Evolutionary conservation across 192 early-diverging fungal species (phyloP).

Genomic region (Irineochytrium annulatum): DNA sequence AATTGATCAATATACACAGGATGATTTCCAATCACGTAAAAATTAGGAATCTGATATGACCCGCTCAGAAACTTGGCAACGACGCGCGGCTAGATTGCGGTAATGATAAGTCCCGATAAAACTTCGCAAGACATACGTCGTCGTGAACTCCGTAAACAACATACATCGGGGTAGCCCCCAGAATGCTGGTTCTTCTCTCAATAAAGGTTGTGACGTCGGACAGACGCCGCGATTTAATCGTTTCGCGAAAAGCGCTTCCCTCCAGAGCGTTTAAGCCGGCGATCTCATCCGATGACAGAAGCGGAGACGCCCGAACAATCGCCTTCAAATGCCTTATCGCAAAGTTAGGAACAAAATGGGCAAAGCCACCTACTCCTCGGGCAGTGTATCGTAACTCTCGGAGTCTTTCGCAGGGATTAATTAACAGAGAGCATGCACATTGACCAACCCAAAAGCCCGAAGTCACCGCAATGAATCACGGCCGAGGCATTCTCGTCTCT

Average conservation of each 20-base stretch:
- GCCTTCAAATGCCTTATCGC: background rate
- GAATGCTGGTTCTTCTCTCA: background rate
- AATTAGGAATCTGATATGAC: background rate
- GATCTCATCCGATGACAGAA: background rate
- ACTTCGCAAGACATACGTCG: background rate
- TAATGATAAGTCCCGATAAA: too few species aligned
- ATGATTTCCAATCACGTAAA: background rate
- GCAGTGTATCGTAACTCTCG: background rate
- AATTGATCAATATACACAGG: background rate
- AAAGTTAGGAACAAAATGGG: background rate
- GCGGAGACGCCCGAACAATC: background rate
- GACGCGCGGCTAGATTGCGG: background rate
- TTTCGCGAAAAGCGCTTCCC: background rate
- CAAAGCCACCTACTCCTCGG: background rate
- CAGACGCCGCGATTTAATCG: background rate
- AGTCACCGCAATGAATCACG: constrained; percentile 12
- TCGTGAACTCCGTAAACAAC: background rate
- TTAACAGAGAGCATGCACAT: background rate
- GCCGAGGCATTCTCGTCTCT: background rate
- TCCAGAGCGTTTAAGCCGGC: background rate
- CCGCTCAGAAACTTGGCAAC: background rate
- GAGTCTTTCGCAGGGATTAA: background rate
- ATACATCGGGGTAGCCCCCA: background rate
- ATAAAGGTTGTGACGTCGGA: background rate
- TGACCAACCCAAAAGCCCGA: constrained; percentile 2